phyloP scores from a whole-genome alignment of 768 basidiomycete genomes.

The Cystobasidium tubakii region DNA sequence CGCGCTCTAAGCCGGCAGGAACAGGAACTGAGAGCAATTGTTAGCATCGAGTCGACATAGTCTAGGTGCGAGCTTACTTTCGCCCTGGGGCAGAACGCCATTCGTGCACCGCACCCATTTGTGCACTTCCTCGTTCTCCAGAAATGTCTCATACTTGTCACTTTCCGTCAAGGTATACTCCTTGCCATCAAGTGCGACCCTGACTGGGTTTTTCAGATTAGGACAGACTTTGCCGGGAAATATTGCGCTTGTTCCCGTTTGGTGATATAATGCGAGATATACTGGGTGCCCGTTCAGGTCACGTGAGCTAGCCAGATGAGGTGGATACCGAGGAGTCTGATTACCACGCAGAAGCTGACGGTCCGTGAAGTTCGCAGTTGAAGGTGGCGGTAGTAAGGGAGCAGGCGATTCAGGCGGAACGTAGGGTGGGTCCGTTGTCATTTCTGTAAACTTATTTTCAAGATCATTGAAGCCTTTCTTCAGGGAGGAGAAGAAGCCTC shows the following conservation, averaged over 20 bases:
- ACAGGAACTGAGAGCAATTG: slow-evolving; percentile 4
- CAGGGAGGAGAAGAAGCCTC: slow-evolving; percentile 21
- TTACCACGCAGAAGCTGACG: slow-evolving; percentile 23
- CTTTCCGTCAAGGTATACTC: slow-evolving; percentile 17
- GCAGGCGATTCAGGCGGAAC: slow-evolving; percentile 3
- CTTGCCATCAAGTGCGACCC: slow-evolving; percentile 22
- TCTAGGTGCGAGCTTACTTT: slow-evolving; percentile 5
- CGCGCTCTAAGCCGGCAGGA: slow-evolving; percentile 24
- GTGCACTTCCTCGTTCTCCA: slow-evolving; percentile 20
- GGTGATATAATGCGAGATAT: slow-evolving; percentile 22
- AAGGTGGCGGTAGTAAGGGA: neutral
- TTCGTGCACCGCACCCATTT: slow-evolving; percentile 29
- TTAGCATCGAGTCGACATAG: neutral
- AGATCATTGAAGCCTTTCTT: slow-evolving; percentile 33
- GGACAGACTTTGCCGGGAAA: slow-evolving; percentile 27
- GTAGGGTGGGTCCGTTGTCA: slow-evolving; percentile 19
- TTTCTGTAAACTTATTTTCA: slow-evolving; percentile 23
- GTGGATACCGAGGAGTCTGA: slow-evolving; percentile 7
- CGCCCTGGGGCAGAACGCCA: slow-evolving; percentile 1
- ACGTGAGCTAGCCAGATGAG: slow-evolving; percentile 4
- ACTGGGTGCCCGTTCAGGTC: slow-evolving; percentile 29
- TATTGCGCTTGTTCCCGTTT: slow-evolving; percentile 18
- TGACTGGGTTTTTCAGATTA: slow-evolving; percentile 29
- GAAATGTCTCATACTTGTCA: slow-evolving; percentile 33
- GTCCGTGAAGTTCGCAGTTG: slow-evolving; percentile 2